Evolutionary conservation across 306 rosid species (phyloP).

Genomic region (Prunus padus): DNA sequence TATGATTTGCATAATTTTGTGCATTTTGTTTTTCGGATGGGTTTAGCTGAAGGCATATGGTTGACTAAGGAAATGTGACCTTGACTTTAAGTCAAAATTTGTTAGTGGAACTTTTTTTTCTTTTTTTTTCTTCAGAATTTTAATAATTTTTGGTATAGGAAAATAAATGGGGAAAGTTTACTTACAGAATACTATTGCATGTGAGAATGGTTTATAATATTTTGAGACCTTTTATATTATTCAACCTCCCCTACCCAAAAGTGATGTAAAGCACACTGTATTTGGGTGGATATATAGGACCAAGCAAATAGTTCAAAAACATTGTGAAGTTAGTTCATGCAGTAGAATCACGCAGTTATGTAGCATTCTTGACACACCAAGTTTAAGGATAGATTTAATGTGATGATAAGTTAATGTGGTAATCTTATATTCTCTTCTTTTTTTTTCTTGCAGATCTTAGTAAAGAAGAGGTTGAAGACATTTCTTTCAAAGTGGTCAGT

Average conservation of each 20-base stretch:
- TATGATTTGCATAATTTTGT: not conserved
- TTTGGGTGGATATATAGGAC: not conserved
- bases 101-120: no score
- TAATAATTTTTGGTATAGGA: not conserved
- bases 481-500: conserved; percentile 87
- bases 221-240: not conserved
- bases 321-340: not conserved
- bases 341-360: not conserved
- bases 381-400: conserved; percentile 11
- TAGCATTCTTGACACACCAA: conserved; percentile 12
- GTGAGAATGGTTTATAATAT: not conserved
- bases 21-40: not conserved
- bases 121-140: not conserved
- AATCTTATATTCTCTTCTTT: conserved; percentile 23
- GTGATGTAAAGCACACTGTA: not conserved
- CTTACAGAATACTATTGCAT: not conserved
- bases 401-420: not conserved
- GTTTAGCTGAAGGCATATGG: not conserved
- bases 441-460: conserved; percentile 75
- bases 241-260: not conserved
- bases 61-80: not conserved
- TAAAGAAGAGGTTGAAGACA: conserved; percentile 87
- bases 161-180: not conserved
- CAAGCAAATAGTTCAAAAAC: not conserved
- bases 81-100: not conserved